Evolutionary conservation across 768 basidiomycete genomes (phyloP).

Genomic region (Sutorius australiensis): DNA sequence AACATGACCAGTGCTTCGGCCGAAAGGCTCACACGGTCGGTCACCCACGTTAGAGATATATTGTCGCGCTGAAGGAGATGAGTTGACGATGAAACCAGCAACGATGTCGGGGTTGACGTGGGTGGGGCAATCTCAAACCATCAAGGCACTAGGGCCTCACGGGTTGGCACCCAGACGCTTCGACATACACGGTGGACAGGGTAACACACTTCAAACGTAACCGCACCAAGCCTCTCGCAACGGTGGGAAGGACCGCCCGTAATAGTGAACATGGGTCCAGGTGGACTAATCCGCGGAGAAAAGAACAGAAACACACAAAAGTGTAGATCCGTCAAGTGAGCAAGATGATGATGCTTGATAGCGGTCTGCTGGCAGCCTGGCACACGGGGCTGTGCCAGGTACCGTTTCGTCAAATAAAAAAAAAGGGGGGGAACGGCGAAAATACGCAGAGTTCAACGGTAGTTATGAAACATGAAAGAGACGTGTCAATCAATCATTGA

Average conservation of each 20-base stretch:
- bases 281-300: constrained; percentile 11
- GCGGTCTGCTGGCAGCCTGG: constrained; percentile 3
- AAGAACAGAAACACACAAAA: neutral
- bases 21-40: neutral
- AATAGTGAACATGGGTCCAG: neutral
- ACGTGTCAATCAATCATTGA: constrained; percentile 20
- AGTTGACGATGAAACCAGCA: neutral
- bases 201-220: constrained; percentile 10
- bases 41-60: neutral
- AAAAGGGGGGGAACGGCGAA: neutral
- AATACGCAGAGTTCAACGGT: neutral
- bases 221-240: neutral
- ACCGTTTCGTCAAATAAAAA: constrained; percentile 18
- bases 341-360: neutral
- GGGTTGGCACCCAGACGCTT: neutral
- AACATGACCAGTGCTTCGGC: neutral
- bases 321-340: neutral
- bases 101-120: constrained; percentile 3
- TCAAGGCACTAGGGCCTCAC: constrained; percentile 4
- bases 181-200: neutral
- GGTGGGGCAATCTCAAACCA: neutral
- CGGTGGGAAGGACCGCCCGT: constrained; percentile 6
- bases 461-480: neutral
- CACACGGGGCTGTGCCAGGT: constrained; percentile 14
- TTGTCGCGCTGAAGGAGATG: neutral